Base-by-base conservation (phyloP, 306 rosid genomes). In the Malus sylvestris region DNA sequence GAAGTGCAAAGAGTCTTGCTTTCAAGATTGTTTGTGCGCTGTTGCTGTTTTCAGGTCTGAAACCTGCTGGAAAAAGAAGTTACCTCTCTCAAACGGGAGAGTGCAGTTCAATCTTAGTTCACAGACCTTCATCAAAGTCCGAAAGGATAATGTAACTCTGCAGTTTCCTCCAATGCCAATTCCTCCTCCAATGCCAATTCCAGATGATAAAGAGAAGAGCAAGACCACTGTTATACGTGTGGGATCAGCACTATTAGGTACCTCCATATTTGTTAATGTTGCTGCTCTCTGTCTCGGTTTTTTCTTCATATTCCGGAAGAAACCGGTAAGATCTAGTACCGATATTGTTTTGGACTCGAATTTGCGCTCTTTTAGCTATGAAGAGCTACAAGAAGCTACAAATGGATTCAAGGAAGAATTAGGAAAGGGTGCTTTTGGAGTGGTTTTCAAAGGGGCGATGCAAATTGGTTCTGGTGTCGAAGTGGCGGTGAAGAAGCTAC, bases 31-130 rank as follows among this genome's bases (percentile, higher is more conserved):
- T 53, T 5, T 66, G n/a, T 85, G 83, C 53, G 80, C 78, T 53
- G 87, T 78, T 15, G 67, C 68, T 4, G 62, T 63, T 13, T 84
- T 42, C 62, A 25, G 67, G 8, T 19, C 9, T 0, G 64, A 9
- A 11, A 38, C 14, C 1, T 81, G 89, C 25, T 78, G 80, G 83
- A 86, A 83, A 81, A 86, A 86, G 83, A 81, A 63, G 77, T 30
- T 83, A 19, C 85, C 85, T 2, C 82, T 86, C 38, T 78, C 83
- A 0, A 81, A 78, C 68, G 87, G 89, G 62, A 83, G 85, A 35
- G 66, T 22, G 19, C 35, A 32, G 35, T 4, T 32, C 1, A 9
- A 12, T 23, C 67, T 45, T 22, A 16, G 5, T 57, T 58, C 76
- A n/a, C 13, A 4, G 70, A 67, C 70, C 27, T 70, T 59, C 38